phyloP scores from a whole-genome alignment of 202 grass and related monocot species.

The Hordeum pubiflorum region DNA sequence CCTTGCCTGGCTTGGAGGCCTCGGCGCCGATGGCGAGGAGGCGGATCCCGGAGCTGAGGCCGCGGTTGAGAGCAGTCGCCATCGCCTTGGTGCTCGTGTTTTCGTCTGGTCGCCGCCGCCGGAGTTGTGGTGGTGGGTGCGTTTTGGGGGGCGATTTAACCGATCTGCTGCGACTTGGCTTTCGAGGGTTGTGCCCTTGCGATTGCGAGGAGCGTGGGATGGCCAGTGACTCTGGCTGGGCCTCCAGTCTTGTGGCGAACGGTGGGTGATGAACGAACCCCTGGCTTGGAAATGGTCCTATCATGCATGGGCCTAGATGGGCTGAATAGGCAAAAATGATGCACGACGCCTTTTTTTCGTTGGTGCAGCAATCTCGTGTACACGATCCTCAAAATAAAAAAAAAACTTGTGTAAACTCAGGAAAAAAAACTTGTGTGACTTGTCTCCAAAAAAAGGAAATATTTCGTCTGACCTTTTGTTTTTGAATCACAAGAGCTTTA shows the following conservation, averaged over 20 bases:
- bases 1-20: conserved; percentile 53
- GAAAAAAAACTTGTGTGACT: no score
- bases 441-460: no score
- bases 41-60: conserved; percentile 40
- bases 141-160: background rate
- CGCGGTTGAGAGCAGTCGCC: conserved; percentile 47
- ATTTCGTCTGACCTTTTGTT: no score
- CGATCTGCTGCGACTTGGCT: background rate
- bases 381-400: no score
- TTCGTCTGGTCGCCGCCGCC: conserved; percentile 22
- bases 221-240: background rate
- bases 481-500: no score
- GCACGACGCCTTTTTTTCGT: background rate
- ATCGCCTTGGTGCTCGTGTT: conserved; percentile 29
- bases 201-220: background rate
- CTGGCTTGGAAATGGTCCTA: background rate
- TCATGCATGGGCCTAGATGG: background rate
- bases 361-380: background rate
- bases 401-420: no score
- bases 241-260: background rate
- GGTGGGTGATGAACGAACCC: background rate
- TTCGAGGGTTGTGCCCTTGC: background rate
- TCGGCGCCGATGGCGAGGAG: conserved; percentile 40
- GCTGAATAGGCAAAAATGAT: background rate
- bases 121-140: background rate